Evolutionary conservation across 768 basidiomycete species (phyloP), one percentile per base, ranked within the genome.

Genomic region (Fomitopsis serialis): DNA sequence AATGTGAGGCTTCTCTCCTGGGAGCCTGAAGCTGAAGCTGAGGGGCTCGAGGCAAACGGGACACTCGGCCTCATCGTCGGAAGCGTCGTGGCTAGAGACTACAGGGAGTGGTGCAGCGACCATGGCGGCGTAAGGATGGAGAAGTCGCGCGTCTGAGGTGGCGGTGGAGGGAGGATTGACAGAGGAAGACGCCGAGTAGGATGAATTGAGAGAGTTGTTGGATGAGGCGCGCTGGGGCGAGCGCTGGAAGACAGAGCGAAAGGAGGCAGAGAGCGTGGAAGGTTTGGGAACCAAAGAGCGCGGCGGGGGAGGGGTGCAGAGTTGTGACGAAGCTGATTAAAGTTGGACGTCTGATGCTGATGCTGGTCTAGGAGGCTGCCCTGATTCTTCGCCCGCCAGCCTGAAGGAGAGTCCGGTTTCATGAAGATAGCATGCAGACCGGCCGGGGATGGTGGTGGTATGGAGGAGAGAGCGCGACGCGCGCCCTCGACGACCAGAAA

Each of bases 11-110:
- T 95, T 98, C 75, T 99, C 97, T 9, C 97, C 97, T 0, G 92
- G 89, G 13, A 99, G 72, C 56, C 94, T 80, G 71, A 93, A 97
- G 69, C 85, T 88, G 70, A 93, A 94, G 65, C 87, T 88, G 65
- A 99, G 81, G 1, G 92, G 89, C 64, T 98, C 96, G 60, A 97
- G 85, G 70, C 96, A 99, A 60, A 99, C 92, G 12, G 96, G 96
- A 62, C 97, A 99, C 63, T 88, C 90, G 50, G 89, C 87, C 63
- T 95, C 93, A 51, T 92, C 89, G 22, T 89, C 64, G 9, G 61
- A 53, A 42, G 74, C 50, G 57, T 82, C 80, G 66, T 80, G 79
- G 57, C 68, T 78, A 15, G 88, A 84, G 52, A 91, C 85, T 60
- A 89, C 85, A 12, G 90, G 85, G 32, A 87, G 70, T 2, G 87